These are phyloP conservation scores for Aureobasidium uvarum DNA, from an alignment of 2,329 filamentous ascomycete genomes.

Conservation along the genomic window DNA sequence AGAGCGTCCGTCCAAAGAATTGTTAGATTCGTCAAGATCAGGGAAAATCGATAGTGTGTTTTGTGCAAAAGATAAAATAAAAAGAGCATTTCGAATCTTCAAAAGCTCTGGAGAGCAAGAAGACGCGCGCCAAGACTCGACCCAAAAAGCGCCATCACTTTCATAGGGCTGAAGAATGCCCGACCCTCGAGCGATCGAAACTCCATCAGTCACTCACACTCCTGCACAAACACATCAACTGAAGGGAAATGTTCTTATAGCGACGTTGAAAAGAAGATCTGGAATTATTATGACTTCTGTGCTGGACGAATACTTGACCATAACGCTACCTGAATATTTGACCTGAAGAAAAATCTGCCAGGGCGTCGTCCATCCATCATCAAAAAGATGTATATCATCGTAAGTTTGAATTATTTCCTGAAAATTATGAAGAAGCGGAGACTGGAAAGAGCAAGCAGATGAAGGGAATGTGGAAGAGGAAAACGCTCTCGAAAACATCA, in stretches of 20 bases:
- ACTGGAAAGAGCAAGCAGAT: neutral
- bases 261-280: neutral
- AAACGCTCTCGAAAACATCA: neutral
- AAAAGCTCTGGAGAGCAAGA: conserved; percentile 10
- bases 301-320: conserved; percentile 10
- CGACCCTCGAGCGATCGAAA: conserved; percentile 15
- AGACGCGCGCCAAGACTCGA: conserved; percentile 14
- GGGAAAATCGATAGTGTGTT: neutral
- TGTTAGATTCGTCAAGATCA: neutral
- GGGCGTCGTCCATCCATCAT: neutral
- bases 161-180: conserved; percentile 8
- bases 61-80: neutral
- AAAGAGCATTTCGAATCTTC: conserved; percentile 7
- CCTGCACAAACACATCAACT: neutral
- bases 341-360: conserved; percentile 25
- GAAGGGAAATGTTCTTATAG: conserved; percentile 12
- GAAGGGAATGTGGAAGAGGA: neutral
- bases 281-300: conserved; percentile 23
- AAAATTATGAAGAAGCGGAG: neutral
- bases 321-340: conserved; percentile 19
- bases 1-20: neutral
- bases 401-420: conserved; percentile 23
- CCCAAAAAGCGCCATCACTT: neutral
- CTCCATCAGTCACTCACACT: neutral
- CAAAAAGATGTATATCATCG: conserved; percentile 33